phyloP scores from a whole-genome alignment of 768 basidiomycete genomes.

The Phanerochaete sordida region DNA sequence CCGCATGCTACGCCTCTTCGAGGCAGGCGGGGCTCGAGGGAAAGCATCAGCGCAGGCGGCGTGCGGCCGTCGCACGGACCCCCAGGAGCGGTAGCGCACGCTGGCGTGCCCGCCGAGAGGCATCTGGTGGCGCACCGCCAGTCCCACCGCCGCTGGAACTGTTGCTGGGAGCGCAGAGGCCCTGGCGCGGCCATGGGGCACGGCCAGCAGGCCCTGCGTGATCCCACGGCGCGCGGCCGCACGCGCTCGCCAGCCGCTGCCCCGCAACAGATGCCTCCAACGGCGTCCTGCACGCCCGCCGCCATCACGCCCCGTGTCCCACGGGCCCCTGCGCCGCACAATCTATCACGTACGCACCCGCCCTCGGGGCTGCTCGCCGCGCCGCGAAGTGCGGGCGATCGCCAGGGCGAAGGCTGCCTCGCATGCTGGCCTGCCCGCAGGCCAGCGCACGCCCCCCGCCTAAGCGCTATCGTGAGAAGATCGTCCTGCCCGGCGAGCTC shows the following conservation, averaged over 20 bases:
- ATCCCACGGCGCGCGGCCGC: background rate
- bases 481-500: background rate
- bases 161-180: background rate
- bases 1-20: background rate
- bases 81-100: too few relatives aligned
- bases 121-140: background rate
- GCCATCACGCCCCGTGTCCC: background rate
- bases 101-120: too few relatives aligned
- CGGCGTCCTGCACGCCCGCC: background rate
- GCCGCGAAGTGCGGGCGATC: background rate
- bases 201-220: too few relatives aligned
- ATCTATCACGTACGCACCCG: background rate
- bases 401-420: background rate
- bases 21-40: background rate
- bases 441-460: background rate
- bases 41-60: background rate
- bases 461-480: conserved; percentile 2
- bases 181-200: background rate
- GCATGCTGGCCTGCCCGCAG: background rate
- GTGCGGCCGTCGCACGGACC: background rate
- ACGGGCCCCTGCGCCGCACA: background rate
- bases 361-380: too few relatives aligned
- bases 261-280: background rate
- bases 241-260: background rate
- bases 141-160: too few relatives aligned